Conservation (phyloP, 495 filamentous ascomycete genomes). For the Neurospora sp. region DNA sequence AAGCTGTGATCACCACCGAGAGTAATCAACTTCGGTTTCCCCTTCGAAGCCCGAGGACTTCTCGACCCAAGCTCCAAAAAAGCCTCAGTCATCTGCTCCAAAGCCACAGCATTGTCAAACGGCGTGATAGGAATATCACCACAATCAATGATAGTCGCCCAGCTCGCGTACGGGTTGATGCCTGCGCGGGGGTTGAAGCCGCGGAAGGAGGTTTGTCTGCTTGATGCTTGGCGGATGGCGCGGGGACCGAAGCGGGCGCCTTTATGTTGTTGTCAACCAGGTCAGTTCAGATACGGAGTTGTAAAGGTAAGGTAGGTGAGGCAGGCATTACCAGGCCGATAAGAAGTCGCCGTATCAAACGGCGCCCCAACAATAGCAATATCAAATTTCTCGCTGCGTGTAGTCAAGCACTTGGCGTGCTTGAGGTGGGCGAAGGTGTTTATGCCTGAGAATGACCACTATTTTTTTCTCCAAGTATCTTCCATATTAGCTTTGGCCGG, state of each 20-base stretch:
- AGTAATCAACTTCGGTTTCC: slow-evolving; percentile 58
- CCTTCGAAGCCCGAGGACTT: neutral
- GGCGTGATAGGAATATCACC: slow-evolving; percentile 76
- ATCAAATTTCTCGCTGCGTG: slow-evolving; percentile 56
- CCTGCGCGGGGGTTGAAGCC: slow-evolving; percentile 69
- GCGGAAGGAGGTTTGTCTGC: slow-evolving; percentile 59
- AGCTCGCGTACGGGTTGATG: slow-evolving; percentile 67
- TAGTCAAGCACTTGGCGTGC: slow-evolving; percentile 62
- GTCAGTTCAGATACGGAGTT: too few species aligned
- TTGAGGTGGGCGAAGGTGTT: slow-evolving; percentile 71
- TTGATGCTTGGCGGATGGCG: slow-evolving; percentile 69
- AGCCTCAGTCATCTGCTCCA: slow-evolving; percentile 67
- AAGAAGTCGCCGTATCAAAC: slow-evolving; percentile 75
- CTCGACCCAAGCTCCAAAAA: slow-evolving; percentile 43
- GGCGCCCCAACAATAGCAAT: slow-evolving; percentile 75
- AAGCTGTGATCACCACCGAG: slow-evolving; percentile 77
- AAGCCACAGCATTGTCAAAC: slow-evolving; percentile 65
- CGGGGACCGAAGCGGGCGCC: slow-evolving; percentile 75
- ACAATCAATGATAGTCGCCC: slow-evolving; percentile 68
- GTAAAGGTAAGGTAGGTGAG: neutral
- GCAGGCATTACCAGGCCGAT: slow-evolving; percentile 51
- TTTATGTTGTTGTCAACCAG: slow-evolving; percentile 8
- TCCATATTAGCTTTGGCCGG: slow-evolving; percentile 1
- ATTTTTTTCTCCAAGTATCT: neutral
- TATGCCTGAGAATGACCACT: slow-evolving; percentile 74